phyloP scores from a whole-genome alignment of 1,139 yeast genomes.

The Saccharomyces pastorianus region DNA sequence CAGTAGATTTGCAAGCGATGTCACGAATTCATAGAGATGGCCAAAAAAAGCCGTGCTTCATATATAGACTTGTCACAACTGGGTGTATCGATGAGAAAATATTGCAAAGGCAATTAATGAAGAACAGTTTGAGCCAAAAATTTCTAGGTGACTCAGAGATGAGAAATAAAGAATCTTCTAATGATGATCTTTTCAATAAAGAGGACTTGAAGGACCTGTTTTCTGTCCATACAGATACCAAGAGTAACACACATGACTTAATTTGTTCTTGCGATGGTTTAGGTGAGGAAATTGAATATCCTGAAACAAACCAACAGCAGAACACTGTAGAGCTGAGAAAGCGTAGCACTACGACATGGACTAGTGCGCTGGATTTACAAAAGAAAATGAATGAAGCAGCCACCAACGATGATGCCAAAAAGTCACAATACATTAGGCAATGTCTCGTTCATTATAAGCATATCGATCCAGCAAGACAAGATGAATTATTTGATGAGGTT shows the following conservation, averaged over 20 bases:
- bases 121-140: slow-evolving; percentile 68
- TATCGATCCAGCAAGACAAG: slow-evolving; percentile 38
- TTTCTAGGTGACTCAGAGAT: slow-evolving; percentile 45
- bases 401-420: slow-evolving; percentile 23
- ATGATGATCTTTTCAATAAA: slow-evolving; percentile 48
- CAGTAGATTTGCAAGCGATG: slow-evolving; percentile 90
- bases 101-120: slow-evolving; percentile 85
- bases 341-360: slow-evolving; percentile 32
- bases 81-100: slow-evolving; percentile 95
- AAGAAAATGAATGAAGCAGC: slow-evolving; percentile 31
- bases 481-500: slow-evolving; percentile 16
- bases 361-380: slow-evolving; percentile 46
- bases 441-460: slow-evolving; percentile 59
- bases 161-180: slow-evolving; percentile 34
- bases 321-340: slow-evolving; percentile 13
- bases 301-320: slow-evolving; percentile 13
- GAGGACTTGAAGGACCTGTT: slow-evolving; percentile 72
- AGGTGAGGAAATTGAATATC: slow-evolving; percentile 21
- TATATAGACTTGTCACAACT: slow-evolving; percentile 74
- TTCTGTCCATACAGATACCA: slow-evolving; percentile 44
- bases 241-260: slow-evolving; percentile 75
- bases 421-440: slow-evolving; percentile 41
- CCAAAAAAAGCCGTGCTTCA: slow-evolving; percentile 66
- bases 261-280: slow-evolving; percentile 61
- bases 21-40: slow-evolving; percentile 94